Percentiles rank a stretch among this genome's conserved stretches.
phyloP scores from a whole-genome alignment of 129 eudicot genomes.

The Gnaphalium uliginosum region DNA sequence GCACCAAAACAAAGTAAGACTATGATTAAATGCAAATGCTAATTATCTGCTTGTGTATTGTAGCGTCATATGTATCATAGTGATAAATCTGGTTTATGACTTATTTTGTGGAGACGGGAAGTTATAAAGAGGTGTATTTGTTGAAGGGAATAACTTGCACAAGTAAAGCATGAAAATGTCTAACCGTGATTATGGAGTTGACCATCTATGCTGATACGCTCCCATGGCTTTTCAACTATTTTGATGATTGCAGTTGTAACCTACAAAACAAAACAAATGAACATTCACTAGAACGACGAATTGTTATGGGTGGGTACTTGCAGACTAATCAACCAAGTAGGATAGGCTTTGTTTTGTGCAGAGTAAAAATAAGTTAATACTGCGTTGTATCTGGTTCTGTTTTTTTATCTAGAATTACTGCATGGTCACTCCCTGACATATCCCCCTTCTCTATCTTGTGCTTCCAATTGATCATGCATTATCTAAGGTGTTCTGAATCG shows the following conservation, averaged over 20 bases:
- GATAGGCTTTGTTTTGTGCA: constrained; percentile 7
- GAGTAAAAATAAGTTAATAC: background rate
- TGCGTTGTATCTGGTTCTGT: background rate
- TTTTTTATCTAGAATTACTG: no score
- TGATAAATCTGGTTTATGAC: background rate
- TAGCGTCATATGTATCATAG: background rate
- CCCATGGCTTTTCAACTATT: constrained; percentile 93
- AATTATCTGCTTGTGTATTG: background rate
- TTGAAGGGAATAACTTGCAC: background rate
- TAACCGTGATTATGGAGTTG: constrained; percentile 87
- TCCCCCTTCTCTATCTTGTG: no score
- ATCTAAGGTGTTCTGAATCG: no score
- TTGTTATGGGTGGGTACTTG: background rate
- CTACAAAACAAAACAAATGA: constrained; percentile 33
- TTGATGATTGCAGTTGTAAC: constrained; percentile 77
- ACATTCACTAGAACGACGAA: background rate
- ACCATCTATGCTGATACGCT: constrained; percentile 65
- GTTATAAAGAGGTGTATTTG: background rate
- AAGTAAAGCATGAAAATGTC: constrained; percentile 27
- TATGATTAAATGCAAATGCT: background rate
- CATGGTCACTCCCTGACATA: no score
- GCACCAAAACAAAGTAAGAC: background rate
- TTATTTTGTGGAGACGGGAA: background rate
- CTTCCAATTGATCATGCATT: no score
- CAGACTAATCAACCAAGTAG: constrained; percentile 9